These are phyloP conservation scores for Lodderomyces margitis DNA, from an alignment of 1,139 yeast genomes.

Conservation along the genomic window DNA sequence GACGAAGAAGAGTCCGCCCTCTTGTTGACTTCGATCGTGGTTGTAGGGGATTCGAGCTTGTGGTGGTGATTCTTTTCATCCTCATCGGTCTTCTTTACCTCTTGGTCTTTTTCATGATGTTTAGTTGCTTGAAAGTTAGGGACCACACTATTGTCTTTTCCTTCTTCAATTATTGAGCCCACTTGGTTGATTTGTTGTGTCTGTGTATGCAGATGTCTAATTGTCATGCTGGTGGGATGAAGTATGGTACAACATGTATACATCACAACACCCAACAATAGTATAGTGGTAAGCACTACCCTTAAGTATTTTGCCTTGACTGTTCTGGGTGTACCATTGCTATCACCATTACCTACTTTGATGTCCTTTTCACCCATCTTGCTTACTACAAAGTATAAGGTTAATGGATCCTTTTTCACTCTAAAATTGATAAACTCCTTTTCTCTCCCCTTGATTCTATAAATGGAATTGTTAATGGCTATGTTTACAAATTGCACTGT, in stretches of 20 bases:
- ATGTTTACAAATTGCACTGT: neutral
- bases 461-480: slow-evolving; percentile 1
- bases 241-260: neutral
- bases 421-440: no score
- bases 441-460: neutral
- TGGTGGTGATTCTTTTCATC: neutral
- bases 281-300: neutral
- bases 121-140: no score
- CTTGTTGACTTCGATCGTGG: neutral
- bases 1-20: neutral
- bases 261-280: neutral
- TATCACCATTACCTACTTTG: neutral
- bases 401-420: neutral
- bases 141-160: no score
- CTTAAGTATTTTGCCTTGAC: neutral
- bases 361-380: neutral
- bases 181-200: neutral
- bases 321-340: neutral
- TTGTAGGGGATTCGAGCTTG: neutral
- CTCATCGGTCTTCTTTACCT: no score
- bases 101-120: no score
- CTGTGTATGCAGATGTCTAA: neutral
- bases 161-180: no score
- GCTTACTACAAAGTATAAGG: neutral
- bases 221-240: neutral